These are phyloP conservation scores for Carallia pectinifolia DNA, from an alignment of 345 rosid genomes.

Conservation along the genomic window DNA sequence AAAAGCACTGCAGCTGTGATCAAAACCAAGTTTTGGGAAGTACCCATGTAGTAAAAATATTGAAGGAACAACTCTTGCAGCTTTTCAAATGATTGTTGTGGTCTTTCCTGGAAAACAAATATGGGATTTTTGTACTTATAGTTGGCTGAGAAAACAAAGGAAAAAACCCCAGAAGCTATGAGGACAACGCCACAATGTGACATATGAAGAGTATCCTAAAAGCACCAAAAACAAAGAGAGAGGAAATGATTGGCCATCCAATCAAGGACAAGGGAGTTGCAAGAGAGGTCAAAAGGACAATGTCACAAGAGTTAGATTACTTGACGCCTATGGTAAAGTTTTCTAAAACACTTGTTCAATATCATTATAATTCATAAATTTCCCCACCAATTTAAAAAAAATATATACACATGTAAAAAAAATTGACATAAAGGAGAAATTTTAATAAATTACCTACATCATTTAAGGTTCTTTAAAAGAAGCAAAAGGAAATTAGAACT, in stretches of 20 bases:
- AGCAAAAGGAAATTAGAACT: no score
- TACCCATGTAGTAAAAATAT: slow-evolving; percentile 24
- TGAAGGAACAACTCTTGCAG: neutral
- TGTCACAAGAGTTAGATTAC: no score
- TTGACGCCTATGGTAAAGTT: no score
- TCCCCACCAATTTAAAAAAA: no score
- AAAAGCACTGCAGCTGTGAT: slow-evolving; percentile 16
- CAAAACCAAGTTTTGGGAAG: slow-evolving; percentile 20
- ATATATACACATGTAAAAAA: no score
- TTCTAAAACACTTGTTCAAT: no score
- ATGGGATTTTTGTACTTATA: neutral
- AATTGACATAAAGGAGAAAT: no score
- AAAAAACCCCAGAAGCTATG: neutral
- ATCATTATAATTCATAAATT: no score
- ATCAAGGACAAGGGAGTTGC: slow-evolving; percentile 3
- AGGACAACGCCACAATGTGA: neutral
- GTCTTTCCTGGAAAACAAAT: no score
- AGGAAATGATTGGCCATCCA: slow-evolving; percentile 7
- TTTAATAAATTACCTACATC: no score
- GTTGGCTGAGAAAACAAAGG: slow-evolving; percentile 32
- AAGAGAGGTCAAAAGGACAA: neutral
- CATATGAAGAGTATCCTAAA: neutral
- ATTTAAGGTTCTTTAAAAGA: no score
- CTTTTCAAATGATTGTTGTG: no score
- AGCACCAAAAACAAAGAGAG: neutral